Percentiles rank a stretch among this genome's conserved stretches.
Evolutionary conservation across 1,139 yeast species (phyloP).

Genomic region (Zhuliangozyma blackwelliae): DNA sequence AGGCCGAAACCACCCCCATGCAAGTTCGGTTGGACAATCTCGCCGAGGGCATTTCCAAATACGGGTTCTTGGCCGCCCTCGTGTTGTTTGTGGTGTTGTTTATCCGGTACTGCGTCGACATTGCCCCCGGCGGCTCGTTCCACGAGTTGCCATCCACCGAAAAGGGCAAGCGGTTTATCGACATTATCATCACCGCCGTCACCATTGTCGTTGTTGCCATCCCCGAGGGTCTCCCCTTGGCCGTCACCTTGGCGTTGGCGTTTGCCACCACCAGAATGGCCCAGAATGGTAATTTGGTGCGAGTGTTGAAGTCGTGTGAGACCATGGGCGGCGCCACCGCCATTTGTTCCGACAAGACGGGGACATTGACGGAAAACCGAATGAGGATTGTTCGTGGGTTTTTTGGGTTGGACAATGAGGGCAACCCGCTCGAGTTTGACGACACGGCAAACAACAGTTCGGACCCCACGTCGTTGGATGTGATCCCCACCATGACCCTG

Average conservation of each 20-base stretch:
- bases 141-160: conserved; percentile 52
- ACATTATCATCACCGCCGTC: conserved; percentile 84
- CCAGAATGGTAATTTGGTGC: conserved; percentile 90
- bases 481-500: conserved; percentile 26
- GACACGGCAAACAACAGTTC: conserved; percentile 24
- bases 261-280: conserved; percentile 99
- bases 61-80: conserved; percentile 83
- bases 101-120: conserved; percentile 67
- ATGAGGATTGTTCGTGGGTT: conserved; percentile 86
- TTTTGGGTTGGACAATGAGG: conserved; percentile 36
- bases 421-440: conserved; percentile 33
- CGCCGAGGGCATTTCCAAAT: conserved; percentile 91
- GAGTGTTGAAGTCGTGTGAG: conserved; percentile 91
- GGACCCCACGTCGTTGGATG: conserved; percentile 28
- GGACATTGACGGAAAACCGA: conserved; percentile 87
- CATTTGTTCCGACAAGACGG: conserved; percentile 94
- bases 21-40: conserved; percentile 76
- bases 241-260: conserved; percentile 93
- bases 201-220: conserved; percentile 96
- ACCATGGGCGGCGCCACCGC: conserved; percentile 99
- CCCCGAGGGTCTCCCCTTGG: conserved; percentile 96
- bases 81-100: conserved; percentile 74
- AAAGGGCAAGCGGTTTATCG: conserved; percentile 80
- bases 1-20: conserved; percentile 82
- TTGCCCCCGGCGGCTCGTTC: conserved; percentile 50